Evolutionary conservation across 1,284 basidiomycete genomes (phyloP).

Genomic region (Abortiporus biennis): DNA sequence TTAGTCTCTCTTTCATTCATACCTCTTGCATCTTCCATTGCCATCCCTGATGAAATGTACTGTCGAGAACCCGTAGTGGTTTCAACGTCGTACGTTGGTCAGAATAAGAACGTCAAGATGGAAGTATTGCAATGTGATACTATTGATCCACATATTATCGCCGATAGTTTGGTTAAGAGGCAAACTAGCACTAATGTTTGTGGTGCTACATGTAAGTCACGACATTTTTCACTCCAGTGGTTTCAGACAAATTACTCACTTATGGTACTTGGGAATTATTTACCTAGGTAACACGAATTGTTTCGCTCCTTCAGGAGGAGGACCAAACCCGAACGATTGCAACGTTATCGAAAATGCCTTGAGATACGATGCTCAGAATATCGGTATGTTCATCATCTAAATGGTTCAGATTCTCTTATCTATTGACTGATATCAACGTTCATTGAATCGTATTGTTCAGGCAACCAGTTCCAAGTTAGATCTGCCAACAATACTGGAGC

Average conservation of each 20-base stretch:
- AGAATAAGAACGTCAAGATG: constrained; percentile 29
- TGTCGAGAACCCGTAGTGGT: constrained; percentile 8
- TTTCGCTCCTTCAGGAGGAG: constrained; percentile 36
- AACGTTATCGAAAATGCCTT: constrained; percentile 41
- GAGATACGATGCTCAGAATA: constrained; percentile 38
- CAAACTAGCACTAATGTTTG: constrained; percentile 30
- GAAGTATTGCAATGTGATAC: constrained; percentile 25
- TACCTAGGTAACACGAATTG: constrained; percentile 33
- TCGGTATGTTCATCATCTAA: constrained; percentile 20
- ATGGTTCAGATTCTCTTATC: background rate
- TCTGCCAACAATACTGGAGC: background rate
- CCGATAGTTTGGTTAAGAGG: constrained; percentile 12
- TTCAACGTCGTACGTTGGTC: constrained; percentile 26
- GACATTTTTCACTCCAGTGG: no score
- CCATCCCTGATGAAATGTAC: background rate
- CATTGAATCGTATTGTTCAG: background rate
- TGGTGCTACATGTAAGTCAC: constrained; percentile 32
- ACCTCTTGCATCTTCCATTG: background rate
- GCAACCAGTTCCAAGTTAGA: background rate
- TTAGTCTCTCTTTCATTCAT: background rate
- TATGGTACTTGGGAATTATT: background rate
- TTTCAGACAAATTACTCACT: background rate
- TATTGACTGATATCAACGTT: background rate
- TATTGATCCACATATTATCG: constrained; percentile 8
- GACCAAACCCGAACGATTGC: constrained; percentile 40